Conservation (phyloP, 2,329 filamentous ascomycete genomes). For the Monosporascus ibericus region DNA sequence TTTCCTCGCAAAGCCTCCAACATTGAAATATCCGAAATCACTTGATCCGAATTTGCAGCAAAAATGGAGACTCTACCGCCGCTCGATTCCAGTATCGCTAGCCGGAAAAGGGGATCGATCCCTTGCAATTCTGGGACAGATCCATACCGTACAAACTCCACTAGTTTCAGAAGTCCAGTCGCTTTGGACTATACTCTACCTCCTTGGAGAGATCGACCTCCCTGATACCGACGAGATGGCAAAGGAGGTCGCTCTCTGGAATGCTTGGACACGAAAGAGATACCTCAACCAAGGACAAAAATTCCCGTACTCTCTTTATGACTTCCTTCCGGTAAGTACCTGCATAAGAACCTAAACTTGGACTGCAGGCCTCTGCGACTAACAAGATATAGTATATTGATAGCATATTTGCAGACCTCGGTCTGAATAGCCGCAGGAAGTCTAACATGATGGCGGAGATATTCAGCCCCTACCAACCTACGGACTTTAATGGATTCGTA, state of each 20-base stretch:
- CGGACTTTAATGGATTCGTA: conserved; percentile 23
- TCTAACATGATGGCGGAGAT: conserved; percentile 22
- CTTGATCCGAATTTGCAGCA: conserved; percentile 14
- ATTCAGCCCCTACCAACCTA: conserved; percentile 20
- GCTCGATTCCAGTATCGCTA: conserved; percentile 12
- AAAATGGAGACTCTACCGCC: conserved; percentile 16
- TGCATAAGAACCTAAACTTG: not conserved
- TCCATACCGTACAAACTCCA: conserved; percentile 25
- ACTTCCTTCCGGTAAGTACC: conserved; percentile 23
- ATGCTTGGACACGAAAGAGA: conserved; percentile 26
- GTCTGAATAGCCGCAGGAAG: conserved; percentile 22
- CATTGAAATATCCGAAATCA: conserved; percentile 7
- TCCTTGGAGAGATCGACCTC: conserved; percentile 23
- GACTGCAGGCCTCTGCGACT: not conserved
- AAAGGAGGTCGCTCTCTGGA: conserved; percentile 24
- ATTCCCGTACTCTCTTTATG: conserved; percentile 23
- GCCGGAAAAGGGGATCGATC: conserved; percentile 22
- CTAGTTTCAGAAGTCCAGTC: conserved; percentile 24
- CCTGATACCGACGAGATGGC: conserved; percentile 22
- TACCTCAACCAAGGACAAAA: conserved; percentile 25
- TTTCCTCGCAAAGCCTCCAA: conserved; percentile 13
- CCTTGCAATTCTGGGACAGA: conserved; percentile 21
- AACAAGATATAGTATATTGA: conserved; percentile 22
- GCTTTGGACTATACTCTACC: conserved; percentile 25
- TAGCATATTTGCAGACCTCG: conserved; percentile 22